Evolutionary conservation across 2,329 filamentous ascomycete genomes (phyloP), one percentile per base, ranked within the genome.

Genomic region (Phaeophleospora eucalypticola): DNA sequence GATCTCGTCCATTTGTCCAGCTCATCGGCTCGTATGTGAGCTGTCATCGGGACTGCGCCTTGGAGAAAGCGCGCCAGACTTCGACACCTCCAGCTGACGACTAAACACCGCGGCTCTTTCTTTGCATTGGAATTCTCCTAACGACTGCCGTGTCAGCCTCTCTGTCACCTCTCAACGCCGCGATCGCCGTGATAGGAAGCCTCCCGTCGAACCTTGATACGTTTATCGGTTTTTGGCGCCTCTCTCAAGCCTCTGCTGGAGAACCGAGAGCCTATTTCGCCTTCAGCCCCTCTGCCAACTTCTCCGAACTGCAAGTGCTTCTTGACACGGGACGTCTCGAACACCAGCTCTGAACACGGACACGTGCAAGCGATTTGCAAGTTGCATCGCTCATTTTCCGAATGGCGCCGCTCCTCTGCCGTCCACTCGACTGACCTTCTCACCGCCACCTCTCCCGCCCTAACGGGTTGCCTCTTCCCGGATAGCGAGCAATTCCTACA

Each of bases 301-400:
- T 4, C 29, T 19, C 19, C 16, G 15, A 17, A 18, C 12, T 17
- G 10, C 20, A 27, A 29, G 45, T 37, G 16, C n/a, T 34, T 34
- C 36, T 41, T 43, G 35, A 48, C 43, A 45, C 21, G 33, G 20
- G n/a, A 12, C 24, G 24, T 29, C 24, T 29, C 24, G 24, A 29
- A 12, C 12, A 12, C 33, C n/a, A 20, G 27, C 16, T 21, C 24
- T 39, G n/a, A n/a, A n/a, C n/a, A n/a, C n/a, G n/a, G 33, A 52
- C 52, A 52, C 52, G 52, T 52, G 52, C 46, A 19, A 46, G 24
- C 35, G 46, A 50, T 54, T 27, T 40, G 21, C 43, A 17, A 12
- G 15, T n/a, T 36, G 27, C 32, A 40, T 17, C 24, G 24, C 12
- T 29, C 24, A 18, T 16, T n/a, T n/a, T n/a, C n/a, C n/a, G n/a